A percentile compares a stretch with the other conserved stretches of the same genome.
phyloP scores from a whole-genome alignment of 2,329 filamentous ascomycete species.

The Hirsutella rhossiliensis region DNA sequence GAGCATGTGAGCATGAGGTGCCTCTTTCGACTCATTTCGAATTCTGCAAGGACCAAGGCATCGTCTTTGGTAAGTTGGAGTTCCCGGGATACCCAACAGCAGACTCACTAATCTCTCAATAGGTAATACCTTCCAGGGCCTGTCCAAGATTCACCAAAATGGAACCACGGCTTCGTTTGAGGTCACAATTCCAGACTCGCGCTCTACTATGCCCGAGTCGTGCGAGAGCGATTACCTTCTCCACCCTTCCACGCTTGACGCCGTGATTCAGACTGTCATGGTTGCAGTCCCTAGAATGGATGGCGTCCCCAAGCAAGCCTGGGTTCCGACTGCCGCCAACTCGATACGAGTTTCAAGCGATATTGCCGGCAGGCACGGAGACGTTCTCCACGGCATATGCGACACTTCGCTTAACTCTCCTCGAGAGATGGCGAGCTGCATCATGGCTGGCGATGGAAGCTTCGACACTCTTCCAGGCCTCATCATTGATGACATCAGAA shows the following conservation, averaged over 20 bases:
- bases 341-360: background rate
- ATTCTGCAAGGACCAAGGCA: background rate
- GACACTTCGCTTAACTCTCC: background rate
- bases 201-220: background rate
- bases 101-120: background rate
- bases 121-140: background rate
- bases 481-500: background rate
- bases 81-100: background rate
- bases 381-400: background rate
- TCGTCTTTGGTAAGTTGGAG: background rate
- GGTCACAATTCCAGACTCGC: background rate
- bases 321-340: background rate
- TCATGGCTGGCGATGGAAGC: background rate
- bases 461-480: background rate
- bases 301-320: background rate
- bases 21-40: background rate
- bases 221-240: background rate
- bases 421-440: background rate
- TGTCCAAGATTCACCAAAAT: background rate
- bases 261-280: background rate
- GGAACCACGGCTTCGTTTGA: background rate
- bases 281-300: background rate
- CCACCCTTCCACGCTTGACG: background rate
- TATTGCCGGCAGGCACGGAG: background rate
- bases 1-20: background rate